These are phyloP conservation scores for Coemansia reversa DNA, from an alignment of 192 early-diverging fungal species.

Conservation along the genomic window DNA sequence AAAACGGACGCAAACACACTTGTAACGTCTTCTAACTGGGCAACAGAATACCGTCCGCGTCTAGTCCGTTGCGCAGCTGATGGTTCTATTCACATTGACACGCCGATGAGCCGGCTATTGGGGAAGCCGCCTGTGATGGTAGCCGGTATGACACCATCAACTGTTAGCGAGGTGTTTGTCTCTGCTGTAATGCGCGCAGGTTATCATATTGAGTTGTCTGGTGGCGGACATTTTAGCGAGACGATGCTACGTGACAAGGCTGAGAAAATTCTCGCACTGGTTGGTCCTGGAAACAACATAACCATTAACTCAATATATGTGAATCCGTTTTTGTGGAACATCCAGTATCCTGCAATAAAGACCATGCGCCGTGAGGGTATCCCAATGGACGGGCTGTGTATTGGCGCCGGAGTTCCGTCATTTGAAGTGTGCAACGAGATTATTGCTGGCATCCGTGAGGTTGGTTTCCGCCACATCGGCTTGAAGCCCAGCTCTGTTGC, in stretches of 20 bases:
- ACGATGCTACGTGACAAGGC: conserved; percentile 73
- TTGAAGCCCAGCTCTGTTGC: conserved; percentile 90
- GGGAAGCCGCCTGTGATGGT: conserved; percentile 91
- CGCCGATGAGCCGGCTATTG: conserved; percentile 80
- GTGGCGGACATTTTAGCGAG: conserved; percentile 90
- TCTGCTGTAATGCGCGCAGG: conserved; percentile 87
- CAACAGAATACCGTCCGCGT: conserved; percentile 72
- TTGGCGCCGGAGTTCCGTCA: conserved; percentile 90
- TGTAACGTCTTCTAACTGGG: conserved; percentile 77
- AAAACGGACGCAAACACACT: conserved; percentile 37
- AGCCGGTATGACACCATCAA: conserved; percentile 92
- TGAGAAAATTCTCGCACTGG: conserved; percentile 74
- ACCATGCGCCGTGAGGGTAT: conserved; percentile 84
- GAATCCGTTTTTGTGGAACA: conserved; percentile 86
- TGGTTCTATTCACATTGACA: conserved; percentile 69
- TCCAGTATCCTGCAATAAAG: conserved; percentile 79
- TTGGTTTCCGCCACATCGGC: conserved; percentile 81
- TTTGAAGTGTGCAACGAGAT: conserved; percentile 85
- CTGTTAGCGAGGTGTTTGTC: conserved; percentile 77
- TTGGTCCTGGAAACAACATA: conserved; percentile 77
- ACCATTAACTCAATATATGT: conserved; percentile 85
- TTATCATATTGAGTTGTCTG: conserved; percentile 88
- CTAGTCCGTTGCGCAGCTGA: conserved; percentile 65
- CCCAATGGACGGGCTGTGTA: conserved; percentile 89
- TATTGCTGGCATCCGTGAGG: conserved; percentile 69